A percentile compares a stretch with the other conserved stretches of the same genome.
phyloP scores from a whole-genome alignment of 2,329 filamentous ascomycete species.

The Bimuria novae-zelandiae region DNA sequence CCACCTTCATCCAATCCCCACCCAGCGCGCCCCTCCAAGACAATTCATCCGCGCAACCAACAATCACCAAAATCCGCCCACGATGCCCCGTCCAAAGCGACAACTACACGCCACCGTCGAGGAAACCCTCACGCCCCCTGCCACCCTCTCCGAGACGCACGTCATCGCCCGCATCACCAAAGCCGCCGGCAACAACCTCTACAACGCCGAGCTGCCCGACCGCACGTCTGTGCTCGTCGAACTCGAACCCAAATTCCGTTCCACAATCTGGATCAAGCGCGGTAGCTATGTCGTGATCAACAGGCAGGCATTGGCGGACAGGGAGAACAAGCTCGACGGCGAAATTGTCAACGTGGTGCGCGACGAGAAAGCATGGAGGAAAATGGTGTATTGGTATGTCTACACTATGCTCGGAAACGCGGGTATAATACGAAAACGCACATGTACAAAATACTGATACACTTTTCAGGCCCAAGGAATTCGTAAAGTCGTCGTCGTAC shows the following conservation, averaged over 20 bases:
- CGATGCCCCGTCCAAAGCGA: slow-evolving; percentile 76
- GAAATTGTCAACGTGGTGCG: slow-evolving; percentile 93
- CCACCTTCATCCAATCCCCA: no score
- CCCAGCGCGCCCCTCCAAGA: no score
- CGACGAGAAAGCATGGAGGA: slow-evolving; percentile 90
- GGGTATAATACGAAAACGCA: slow-evolving; percentile 18
- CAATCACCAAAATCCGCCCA: slow-evolving; percentile 4
- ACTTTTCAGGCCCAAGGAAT: slow-evolving; percentile 74
- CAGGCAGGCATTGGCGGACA: slow-evolving; percentile 64
- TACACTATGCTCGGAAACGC: slow-evolving; percentile 6
- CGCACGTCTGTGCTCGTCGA: slow-evolving; percentile 73
- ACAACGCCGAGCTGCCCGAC: slow-evolving; percentile 72
- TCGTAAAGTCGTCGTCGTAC: slow-evolving; percentile 66
- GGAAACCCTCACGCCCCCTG: slow-evolving; percentile 67
- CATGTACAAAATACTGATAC: slow-evolving; percentile 28
- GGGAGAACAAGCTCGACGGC: slow-evolving; percentile 78
- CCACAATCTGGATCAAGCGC: slow-evolving; percentile 90
- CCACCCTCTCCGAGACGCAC: slow-evolving; percentile 55
- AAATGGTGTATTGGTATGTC: slow-evolving; percentile 76
- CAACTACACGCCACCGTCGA: slow-evolving; percentile 77
- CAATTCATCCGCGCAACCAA: no score
- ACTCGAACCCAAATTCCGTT: slow-evolving; percentile 82
- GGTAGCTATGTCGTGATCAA: slow-evolving; percentile 88
- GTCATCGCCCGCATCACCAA: slow-evolving; percentile 77
- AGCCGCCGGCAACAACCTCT: slow-evolving; percentile 87